A percentile compares a stretch with the other conserved stretches of the same genome.
Evolutionary conservation across 345 rosid genomes (phyloP).

Genomic region (Arabis hirsuta): DNA sequence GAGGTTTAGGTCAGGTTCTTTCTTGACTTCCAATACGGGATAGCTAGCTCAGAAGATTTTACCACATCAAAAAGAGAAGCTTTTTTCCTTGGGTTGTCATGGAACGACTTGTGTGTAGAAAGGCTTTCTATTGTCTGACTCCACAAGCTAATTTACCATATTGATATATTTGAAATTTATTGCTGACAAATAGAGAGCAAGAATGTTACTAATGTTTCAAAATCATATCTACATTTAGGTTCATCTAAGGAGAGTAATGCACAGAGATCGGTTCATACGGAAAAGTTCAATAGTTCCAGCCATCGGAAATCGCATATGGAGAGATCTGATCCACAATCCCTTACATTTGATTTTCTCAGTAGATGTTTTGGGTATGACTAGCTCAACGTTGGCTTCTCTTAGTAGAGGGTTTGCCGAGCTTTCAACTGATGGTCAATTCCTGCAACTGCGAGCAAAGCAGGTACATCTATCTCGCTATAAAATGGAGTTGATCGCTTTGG

Average conservation of each 20-base stretch:
- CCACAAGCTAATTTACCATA: constrained; percentile 21
- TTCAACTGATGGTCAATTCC: constrained; percentile 94
- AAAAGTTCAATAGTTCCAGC: constrained; percentile 91
- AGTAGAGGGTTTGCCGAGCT: constrained; percentile 98
- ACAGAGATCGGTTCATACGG: constrained; percentile 85
- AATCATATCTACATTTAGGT: constrained; percentile 55
- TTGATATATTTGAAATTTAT: constrained; percentile 10
- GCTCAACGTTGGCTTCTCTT: constrained; percentile 95
- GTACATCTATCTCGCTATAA: constrained; percentile 44
- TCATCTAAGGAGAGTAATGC: constrained; percentile 96
- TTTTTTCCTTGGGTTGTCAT: constrained; percentile 24
- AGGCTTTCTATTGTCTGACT: constrained; percentile 23
- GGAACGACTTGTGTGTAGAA: constrained; percentile 29
- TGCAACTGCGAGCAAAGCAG: constrained; percentile 94
- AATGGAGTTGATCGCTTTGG: constrained; percentile 15
- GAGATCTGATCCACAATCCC: constrained; percentile 98
- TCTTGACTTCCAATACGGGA: constrained; percentile 25
- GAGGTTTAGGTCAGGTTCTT: constrained; percentile 22
- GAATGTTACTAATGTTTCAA: constrained; percentile 33
- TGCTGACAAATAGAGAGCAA: constrained; percentile 17
- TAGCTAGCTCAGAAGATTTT: constrained; percentile 25
- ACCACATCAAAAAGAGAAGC: not conserved
- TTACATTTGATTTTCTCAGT: constrained; percentile 89
- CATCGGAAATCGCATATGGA: constrained; percentile 82
- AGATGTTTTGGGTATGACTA: constrained; percentile 98